Evolutionary conservation across 257 asterid species (phyloP), one percentile per base, ranked within the genome.

Genomic region (Solanum sitiens): DNA sequence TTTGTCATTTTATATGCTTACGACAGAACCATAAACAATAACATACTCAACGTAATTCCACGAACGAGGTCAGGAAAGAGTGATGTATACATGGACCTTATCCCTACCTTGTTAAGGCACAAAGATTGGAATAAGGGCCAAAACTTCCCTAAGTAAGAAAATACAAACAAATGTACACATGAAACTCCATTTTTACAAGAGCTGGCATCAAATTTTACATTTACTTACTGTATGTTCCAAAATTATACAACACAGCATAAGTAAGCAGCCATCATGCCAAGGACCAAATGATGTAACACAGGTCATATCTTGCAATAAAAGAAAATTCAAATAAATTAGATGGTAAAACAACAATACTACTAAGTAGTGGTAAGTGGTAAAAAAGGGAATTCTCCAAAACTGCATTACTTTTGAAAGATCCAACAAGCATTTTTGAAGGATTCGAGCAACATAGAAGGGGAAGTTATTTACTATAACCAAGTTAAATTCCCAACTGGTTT

Each of bases 401-500:
- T 68, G 5, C 23, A 14, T 35, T 70, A 70, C 40, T 30, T 70
- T 70, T 3, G n/a, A 8, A 70, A 8, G 23, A 68, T 68, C 5
- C 39, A 14, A 27, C 39, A 68, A 2, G 1, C 21, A 6, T n/a
- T 23, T n/a, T 12, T 67, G 11, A 67, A 67, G 73, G 14, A 11
- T 65, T 5, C 35, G 8, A 12, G 33, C 15, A n/a, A 68, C 73
- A 65, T 25, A 67, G 20, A 25, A 67, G 37, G 73, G 39, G 0
- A 70, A 32, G 76, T 76, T 76, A 76, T 0, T 23, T 3, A 15
- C 40, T 4, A 27, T 47, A 79, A 79, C 65, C 10, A 80, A 80
- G 30, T 95, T 93, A 94, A 89, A 96, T 27, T 10, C 89, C 96
- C 91, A 96, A 86, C 39, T 94, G 94, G 87, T 89, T 93, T 70